Percentiles rank a stretch among this genome's conserved stretches.
phyloP scores from a whole-genome alignment of 352 stramenopile species.

The Pythium insidiosum region DNA sequence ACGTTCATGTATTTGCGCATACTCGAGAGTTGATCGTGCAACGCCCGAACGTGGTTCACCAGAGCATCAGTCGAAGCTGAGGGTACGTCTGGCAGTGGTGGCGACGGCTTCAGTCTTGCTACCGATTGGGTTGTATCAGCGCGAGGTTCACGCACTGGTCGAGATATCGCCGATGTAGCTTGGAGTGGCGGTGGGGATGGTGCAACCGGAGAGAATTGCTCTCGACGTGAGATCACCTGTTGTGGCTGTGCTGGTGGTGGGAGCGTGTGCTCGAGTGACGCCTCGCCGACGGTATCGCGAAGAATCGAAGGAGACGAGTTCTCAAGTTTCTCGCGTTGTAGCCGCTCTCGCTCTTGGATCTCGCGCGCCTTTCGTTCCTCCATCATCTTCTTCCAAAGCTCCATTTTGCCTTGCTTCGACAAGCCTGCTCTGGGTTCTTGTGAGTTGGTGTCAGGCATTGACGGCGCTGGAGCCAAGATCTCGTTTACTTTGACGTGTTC shows the following conservation, averaged over 20 bases:
- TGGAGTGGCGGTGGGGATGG: no score
- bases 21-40: conserved; percentile 37
- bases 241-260: no score
- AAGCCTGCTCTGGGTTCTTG: conserved; percentile 3
- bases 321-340: conserved; percentile 10
- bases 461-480: background rate
- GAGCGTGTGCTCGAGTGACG: no score
- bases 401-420: conserved; percentile 45
- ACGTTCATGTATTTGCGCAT: conserved; percentile 78
- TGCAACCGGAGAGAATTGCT: no score
- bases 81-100: background rate
- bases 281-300: background rate
- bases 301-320: background rate
- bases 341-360: no score
- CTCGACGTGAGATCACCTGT: no score
- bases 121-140: background rate
- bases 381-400: conserved; percentile 59
- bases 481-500: conserved; percentile 16
- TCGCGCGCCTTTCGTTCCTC: conserved; percentile 32
- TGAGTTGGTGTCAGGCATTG: background rate
- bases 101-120: background rate
- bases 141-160: background rate
- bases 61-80: background rate
- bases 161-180: no score
- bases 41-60: conserved; percentile 10